phyloP scores from a whole-genome alignment of 495 filamentous ascomycete genomes.

The Neurospora cerealis region DNA sequence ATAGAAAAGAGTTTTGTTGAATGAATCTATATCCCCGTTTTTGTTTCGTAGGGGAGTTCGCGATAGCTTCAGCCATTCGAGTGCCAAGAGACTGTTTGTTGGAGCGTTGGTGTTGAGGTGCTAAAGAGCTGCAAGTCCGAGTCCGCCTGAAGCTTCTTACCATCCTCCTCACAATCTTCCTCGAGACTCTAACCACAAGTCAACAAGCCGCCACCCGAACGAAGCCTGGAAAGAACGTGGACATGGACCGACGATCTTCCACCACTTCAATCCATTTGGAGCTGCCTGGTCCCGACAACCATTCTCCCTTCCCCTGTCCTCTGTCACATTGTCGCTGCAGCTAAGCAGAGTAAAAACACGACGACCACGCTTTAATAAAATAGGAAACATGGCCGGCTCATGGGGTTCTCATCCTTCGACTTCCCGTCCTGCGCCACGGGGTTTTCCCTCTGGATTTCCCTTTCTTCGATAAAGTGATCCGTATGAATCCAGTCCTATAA shows the following conservation, averaged over 20 bases:
- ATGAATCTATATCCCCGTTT: not conserved
- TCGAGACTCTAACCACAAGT: not conserved
- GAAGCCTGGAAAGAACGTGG: not conserved
- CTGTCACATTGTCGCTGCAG: not conserved
- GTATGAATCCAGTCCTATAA: not conserved
- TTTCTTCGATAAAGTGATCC: not conserved
- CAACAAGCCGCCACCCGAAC: not conserved
- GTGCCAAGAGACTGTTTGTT: not conserved
- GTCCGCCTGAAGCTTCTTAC: not conserved
- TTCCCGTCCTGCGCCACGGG: too few relatives aligned
- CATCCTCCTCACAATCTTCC: not conserved
- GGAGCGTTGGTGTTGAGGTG: not conserved
- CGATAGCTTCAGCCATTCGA: not conserved
- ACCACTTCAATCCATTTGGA: not conserved
- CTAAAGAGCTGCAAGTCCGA: not conserved
- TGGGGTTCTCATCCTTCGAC: not conserved
- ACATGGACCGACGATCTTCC: not conserved
- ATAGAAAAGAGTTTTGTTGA: not conserved
- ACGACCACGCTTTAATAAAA: not conserved
- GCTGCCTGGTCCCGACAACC: not conserved
- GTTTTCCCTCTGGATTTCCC: not conserved
- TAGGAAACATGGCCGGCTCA: not conserved
- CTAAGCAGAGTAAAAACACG: not conserved
- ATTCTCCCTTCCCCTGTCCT: not conserved
- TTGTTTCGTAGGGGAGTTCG: not conserved